phyloP scores from a whole-genome alignment of 306 rosid genomes.

The Corylus avellana region DNA sequence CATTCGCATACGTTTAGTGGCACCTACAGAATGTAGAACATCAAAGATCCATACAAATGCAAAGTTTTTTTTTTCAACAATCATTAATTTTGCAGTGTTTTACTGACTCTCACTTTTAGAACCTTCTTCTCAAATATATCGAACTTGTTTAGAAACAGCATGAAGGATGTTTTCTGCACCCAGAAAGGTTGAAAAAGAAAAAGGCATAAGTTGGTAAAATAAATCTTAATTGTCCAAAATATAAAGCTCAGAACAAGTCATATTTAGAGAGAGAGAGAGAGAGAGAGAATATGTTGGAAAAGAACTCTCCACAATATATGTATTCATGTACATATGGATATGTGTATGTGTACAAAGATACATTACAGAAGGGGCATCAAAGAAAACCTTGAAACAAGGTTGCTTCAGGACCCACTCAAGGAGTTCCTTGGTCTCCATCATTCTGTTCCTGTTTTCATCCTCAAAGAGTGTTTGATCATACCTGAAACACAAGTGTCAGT shows the following conservation, averaged over 20 bases:
- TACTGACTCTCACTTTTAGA: slow-evolving; percentile 60
- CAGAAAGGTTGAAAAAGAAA: slow-evolving; percentile 19
- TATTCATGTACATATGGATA: not conserved
- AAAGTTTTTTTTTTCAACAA: slow-evolving; percentile 14
- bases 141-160: slow-evolving; percentile 95
- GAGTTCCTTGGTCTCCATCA: slow-evolving; percentile 96
- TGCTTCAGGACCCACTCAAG: slow-evolving; percentile 97
- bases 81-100: slow-evolving; percentile 15
- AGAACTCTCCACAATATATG: slow-evolving; percentile 2
- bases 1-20: slow-evolving; percentile 88
- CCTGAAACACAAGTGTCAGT: slow-evolving; percentile 50
- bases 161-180: slow-evolving; percentile 93
- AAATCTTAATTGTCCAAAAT: slow-evolving; percentile 6
- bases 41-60: slow-evolving; percentile 28
- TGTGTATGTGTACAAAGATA: not conserved
- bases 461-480: slow-evolving; percentile 98
- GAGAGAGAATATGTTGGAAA: not conserved
- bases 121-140: slow-evolving; percentile 96
- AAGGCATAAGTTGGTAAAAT: slow-evolving; percentile 10
- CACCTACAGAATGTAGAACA: slow-evolving; percentile 55
- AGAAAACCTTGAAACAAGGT: slow-evolving; percentile 88
- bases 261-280: not conserved
- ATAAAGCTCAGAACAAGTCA: slow-evolving; percentile 20
- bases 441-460: slow-evolving; percentile 89
- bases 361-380: slow-evolving; percentile 20